These are phyloP conservation scores for Sarocladium strictum DNA, from an alignment of 2,329 filamentous ascomycete species.

Conservation along the genomic window DNA sequence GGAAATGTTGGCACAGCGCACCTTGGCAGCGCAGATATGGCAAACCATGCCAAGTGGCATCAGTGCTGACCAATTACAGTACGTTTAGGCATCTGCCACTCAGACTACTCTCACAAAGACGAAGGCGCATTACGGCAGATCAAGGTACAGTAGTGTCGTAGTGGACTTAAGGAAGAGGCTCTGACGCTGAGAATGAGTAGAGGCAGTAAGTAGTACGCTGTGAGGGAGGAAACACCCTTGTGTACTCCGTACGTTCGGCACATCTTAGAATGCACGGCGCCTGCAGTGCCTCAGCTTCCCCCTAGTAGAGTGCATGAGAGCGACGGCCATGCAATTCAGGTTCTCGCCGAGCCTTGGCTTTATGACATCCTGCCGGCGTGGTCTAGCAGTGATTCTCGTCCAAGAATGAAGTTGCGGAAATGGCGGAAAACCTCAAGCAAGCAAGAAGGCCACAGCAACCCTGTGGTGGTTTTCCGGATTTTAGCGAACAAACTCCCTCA, in stretches of 20 bases:
- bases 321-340: neutral
- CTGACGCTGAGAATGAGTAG: too few species aligned
- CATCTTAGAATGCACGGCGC: neutral
- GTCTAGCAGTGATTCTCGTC: neutral
- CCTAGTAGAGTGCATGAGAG: neutral
- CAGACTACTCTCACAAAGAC: too few species aligned
- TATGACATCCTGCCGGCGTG: neutral
- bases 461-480: too few species aligned
- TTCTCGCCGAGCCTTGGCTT: neutral
- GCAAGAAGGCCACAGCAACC: too few species aligned
- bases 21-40: slow-evolving; percentile 4
- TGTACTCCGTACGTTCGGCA: too few species aligned
- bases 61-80: neutral
- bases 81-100: slow-evolving; percentile 8
- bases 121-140: too few species aligned
- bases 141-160: too few species aligned
- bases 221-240: too few species aligned
- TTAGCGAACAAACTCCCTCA: neutral
- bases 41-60: slow-evolving; percentile 3
- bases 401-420: too few species aligned
- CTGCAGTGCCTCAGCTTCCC: neutral
- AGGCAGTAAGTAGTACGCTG: too few species aligned
- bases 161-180: too few species aligned
- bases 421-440: too few species aligned
- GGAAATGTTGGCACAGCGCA: neutral